Conservation (phyloP, 495 filamentous ascomycete species). For the Cercophora newfieldiana region DNA sequence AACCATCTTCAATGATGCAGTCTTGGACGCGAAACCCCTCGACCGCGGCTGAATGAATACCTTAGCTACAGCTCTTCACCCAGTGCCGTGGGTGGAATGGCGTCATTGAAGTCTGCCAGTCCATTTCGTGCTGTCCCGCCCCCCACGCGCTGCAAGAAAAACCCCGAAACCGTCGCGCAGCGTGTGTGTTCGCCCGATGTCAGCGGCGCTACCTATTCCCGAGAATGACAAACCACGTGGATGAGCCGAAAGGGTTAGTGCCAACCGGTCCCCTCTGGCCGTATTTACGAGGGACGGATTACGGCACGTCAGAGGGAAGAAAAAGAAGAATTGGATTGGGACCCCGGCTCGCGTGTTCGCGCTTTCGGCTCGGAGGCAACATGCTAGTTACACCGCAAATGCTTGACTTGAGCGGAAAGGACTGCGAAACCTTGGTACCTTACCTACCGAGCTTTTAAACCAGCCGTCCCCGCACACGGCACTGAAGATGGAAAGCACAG, state of each 20-base stretch:
- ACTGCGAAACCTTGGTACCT: background rate
- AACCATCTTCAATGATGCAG: too few relatives aligned
- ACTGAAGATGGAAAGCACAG: too few relatives aligned
- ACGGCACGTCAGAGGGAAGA: background rate
- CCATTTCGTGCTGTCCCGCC: too few relatives aligned
- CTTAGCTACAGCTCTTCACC: too few relatives aligned
- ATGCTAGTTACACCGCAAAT: too few relatives aligned
- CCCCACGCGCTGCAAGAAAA: background rate
- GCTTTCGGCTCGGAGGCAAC: background rate
- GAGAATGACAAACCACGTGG: background rate
- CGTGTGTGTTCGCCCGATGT: background rate
- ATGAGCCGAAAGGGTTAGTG: background rate
- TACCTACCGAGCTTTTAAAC: background rate
- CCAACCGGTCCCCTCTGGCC: background rate
- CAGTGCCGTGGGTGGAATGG: too few relatives aligned
- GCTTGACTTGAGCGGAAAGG: background rate
- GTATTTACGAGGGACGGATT: background rate
- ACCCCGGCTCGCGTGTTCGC: constrained; percentile 4
- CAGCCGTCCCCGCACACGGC: background rate
- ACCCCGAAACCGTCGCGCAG: background rate
- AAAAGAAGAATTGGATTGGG: background rate
- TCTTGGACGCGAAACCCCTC: too few relatives aligned
- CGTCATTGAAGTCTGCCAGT: too few relatives aligned
- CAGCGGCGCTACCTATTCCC: background rate
- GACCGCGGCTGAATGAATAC: too few relatives aligned